A percentile compares a stretch with the other conserved stretches of the same genome.
Conservation (phyloP, 2,329 filamentous ascomycete species). For the Epichloe amarillans region DNA sequence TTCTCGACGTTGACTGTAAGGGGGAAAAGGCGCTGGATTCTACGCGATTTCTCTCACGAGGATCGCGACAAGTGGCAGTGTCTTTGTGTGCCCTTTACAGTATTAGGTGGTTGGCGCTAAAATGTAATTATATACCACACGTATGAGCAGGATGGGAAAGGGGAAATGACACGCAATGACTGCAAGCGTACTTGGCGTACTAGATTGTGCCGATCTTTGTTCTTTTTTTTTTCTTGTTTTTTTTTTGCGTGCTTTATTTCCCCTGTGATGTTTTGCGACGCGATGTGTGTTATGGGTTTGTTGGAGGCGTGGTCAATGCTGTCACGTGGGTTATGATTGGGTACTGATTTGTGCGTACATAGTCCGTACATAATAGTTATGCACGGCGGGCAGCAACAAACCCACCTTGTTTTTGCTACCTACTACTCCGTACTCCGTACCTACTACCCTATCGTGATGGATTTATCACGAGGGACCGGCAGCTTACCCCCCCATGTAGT, state of each 20-base stretch:
- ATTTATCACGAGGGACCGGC: too few relatives aligned
- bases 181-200: neutral
- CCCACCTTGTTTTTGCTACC: too few relatives aligned
- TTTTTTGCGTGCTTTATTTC: neutral
- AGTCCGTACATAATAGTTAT: neutral
- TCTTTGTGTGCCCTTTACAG: neutral
- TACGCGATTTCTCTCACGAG: neutral
- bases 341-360: neutral
- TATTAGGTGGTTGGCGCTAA: conserved; percentile 1
- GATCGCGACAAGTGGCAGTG: neutral
- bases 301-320: neutral
- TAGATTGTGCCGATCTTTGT: neutral
- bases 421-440: too few relatives aligned
- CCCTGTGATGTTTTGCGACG: neutral
- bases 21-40: neutral
- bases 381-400: too few relatives aligned
- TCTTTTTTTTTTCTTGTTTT: neutral
- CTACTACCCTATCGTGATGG: too few relatives aligned
- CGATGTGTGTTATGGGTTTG: neutral
- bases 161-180: conserved; percentile 5
- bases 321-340: neutral
- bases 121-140: conserved; percentile 9
- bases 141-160: neutral
- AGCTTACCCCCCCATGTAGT: too few relatives aligned
- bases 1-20: neutral